Percentiles rank a stretch among this genome's conserved stretches.
Evolutionary conservation across 495 filamentous ascomycete species (phyloP).

Genomic region (Aspergillus nidulans): DNA sequence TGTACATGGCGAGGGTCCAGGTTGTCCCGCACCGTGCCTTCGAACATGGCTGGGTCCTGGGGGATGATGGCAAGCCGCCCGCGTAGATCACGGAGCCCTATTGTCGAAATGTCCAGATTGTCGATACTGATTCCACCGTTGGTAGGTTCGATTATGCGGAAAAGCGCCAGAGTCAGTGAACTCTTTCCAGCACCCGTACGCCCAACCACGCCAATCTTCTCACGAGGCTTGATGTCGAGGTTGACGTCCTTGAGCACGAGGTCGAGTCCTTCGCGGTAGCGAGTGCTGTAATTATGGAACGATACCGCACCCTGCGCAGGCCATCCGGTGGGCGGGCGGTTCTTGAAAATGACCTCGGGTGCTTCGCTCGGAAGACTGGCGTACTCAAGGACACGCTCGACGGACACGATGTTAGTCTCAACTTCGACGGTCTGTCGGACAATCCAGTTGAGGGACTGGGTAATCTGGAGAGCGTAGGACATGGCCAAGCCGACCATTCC

Average conservation of each 20-base stretch:
- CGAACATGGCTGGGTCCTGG: constrained; percentile 95
- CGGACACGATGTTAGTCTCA: constrained; percentile 98
- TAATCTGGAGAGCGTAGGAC: constrained; percentile 97
- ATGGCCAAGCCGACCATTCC: constrained; percentile 91
- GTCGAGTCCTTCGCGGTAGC: constrained; percentile 85
- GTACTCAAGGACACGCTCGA: constrained; percentile 97
- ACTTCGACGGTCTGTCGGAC: constrained; percentile 98
- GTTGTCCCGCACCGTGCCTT: constrained; percentile 94
- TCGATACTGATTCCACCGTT: constrained; percentile 84
- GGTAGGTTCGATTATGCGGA: constrained; percentile 88
- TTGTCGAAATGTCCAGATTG: constrained; percentile 78
- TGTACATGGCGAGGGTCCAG: constrained; percentile 92
- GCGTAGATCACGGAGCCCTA: constrained; percentile 85
- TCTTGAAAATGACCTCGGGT: constrained; percentile 85
- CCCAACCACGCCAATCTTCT: constrained; percentile 97
- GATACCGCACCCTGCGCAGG: constrained; percentile 84
- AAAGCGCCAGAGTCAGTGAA: constrained; percentile 87
- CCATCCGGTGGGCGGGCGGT: constrained; percentile 86
- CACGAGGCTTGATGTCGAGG: constrained; percentile 85
- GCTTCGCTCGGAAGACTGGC: constrained; percentile 90
- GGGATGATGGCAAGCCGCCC: constrained; percentile 95
- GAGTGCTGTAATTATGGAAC: constrained; percentile 89
- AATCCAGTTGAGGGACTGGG: constrained; percentile 98
- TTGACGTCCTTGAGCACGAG: constrained; percentile 89
- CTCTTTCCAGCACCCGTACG: constrained; percentile 96